Conservation (phyloP, 129 eudicot genomes). For the Helichrysum umbraculigerum region DNA sequence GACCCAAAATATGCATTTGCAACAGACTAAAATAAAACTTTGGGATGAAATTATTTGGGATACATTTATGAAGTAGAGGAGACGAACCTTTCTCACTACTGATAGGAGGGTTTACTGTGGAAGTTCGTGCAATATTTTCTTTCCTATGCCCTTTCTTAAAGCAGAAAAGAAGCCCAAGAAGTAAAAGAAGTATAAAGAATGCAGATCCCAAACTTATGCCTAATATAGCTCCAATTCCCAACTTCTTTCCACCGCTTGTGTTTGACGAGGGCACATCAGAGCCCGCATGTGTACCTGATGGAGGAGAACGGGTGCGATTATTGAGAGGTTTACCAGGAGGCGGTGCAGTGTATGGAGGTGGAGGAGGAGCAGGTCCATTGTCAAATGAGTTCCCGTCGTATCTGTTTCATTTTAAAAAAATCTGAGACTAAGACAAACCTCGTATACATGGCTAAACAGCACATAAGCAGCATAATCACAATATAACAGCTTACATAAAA, state of each 20-base stretch:
- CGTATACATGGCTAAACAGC: neutral
- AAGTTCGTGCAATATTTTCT: slow-evolving; percentile 40
- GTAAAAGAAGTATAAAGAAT: slow-evolving; percentile 41
- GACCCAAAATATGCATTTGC: neutral
- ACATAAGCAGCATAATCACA: neutral
- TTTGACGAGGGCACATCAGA: slow-evolving; percentile 42
- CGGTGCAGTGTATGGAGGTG: slow-evolving; percentile 82
- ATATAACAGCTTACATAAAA: slow-evolving; percentile 55
- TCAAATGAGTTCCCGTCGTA: slow-evolving; percentile 82
- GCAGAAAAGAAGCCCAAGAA: slow-evolving; percentile 62
- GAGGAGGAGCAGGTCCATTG: slow-evolving; percentile 98
- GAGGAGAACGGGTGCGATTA: slow-evolving; percentile 45
- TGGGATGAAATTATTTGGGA: neutral
- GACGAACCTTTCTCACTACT: slow-evolving; percentile 56
- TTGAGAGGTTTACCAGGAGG: slow-evolving; percentile 78
- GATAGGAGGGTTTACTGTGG: slow-evolving; percentile 54
- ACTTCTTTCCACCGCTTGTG: slow-evolving; percentile 38
- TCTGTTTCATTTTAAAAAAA: slow-evolving; percentile 43
- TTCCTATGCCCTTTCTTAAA: slow-evolving; percentile 53
- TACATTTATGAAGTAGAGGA: neutral
- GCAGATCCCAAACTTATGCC: slow-evolving; percentile 76
- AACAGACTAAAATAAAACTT: neutral
- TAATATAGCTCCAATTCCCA: slow-evolving; percentile 56
- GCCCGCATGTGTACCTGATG: slow-evolving; percentile 44
- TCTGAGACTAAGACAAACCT: neutral